A percentile compares a stretch with the other conserved stretches of the same genome.
phyloP scores from a whole-genome alignment of 2,329 filamentous ascomycete species.

The Exophiala bonariae region DNA sequence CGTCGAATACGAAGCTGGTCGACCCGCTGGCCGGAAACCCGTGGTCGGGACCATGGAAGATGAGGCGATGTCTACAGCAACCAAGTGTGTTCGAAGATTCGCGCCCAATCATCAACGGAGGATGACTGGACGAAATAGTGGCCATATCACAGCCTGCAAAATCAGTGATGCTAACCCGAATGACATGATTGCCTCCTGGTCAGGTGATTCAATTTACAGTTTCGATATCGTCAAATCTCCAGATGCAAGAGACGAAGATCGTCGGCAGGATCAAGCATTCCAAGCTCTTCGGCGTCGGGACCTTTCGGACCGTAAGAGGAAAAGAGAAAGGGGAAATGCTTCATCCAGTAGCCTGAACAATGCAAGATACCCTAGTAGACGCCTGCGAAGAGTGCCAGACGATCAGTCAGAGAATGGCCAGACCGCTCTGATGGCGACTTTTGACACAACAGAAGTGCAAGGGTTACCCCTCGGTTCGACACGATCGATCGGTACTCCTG shows the following conservation, averaged over 20 bases:
- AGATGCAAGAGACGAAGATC: slow-evolving; percentile 50
- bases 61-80: slow-evolving; percentile 59
- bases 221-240: slow-evolving; percentile 64
- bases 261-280: slow-evolving; percentile 29
- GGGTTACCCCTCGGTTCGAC: slow-evolving; percentile 51
- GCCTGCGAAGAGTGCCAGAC: slow-evolving; percentile 49
- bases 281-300: slow-evolving; percentile 35
- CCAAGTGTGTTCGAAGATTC: slow-evolving; percentile 66
- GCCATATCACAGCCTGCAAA: slow-evolving; percentile 70
- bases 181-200: slow-evolving; percentile 69
- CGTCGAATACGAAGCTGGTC: slow-evolving; percentile 53
- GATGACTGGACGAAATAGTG: slow-evolving; percentile 55
- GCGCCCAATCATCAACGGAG: slow-evolving; percentile 59
- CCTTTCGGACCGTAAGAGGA: slow-evolving; percentile 54
- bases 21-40: slow-evolving; percentile 40
- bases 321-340: slow-evolving; percentile 49
- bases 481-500: not conserved
- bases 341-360: slow-evolving; percentile 44
- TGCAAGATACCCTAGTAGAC: slow-evolving; percentile 45
- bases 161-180: slow-evolving; percentile 69
- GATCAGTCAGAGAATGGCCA: slow-evolving; percentile 40
- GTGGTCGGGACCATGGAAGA: slow-evolving; percentile 50
- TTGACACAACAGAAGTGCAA: slow-evolving; percentile 61
- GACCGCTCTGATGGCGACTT: slow-evolving; percentile 57
- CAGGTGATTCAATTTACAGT: slow-evolving; percentile 65